Conservation (phyloP, 2,329 filamentous ascomycete species). For the Xylogone sp. region DNA sequence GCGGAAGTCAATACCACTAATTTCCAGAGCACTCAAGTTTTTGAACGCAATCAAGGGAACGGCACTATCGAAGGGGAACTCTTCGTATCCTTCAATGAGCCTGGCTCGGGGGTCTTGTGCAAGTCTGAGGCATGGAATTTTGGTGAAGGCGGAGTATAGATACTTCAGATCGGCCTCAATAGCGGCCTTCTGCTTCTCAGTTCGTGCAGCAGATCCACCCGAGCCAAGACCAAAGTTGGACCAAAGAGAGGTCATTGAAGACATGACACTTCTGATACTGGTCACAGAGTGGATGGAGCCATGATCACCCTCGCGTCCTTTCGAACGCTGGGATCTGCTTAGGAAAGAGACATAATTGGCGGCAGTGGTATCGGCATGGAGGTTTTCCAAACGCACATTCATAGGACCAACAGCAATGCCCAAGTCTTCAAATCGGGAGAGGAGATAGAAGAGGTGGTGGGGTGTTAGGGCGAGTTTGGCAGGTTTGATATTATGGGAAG, state of each 20-base stretch:
- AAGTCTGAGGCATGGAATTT: constrained; percentile 87
- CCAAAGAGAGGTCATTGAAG: constrained; percentile 92
- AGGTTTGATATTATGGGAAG: constrained; percentile 80
- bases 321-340: constrained; percentile 75
- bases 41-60: constrained; percentile 97
- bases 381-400: constrained; percentile 92
- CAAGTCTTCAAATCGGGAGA: constrained; percentile 92
- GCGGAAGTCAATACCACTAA: constrained; percentile 92
- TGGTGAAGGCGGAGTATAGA: constrained; percentile 96
- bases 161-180: constrained; percentile 88
- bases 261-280: constrained; percentile 96
- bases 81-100: constrained; percentile 89
- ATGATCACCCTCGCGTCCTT: constrained; percentile 75
- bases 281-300: constrained; percentile 94
- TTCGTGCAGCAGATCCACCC: constrained; percentile 75
- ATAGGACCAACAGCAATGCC: constrained; percentile 89
- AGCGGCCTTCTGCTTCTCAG: constrained; percentile 84
- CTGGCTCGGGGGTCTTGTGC: constrained; percentile 91
- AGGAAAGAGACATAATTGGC: constrained; percentile 96
- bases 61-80: constrained; percentile 96
- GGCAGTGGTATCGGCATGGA: constrained; percentile 81
- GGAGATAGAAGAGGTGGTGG: constrained; percentile 93
- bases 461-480: constrained; percentile 90
- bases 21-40: constrained; percentile 89
- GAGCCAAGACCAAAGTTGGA: constrained; percentile 79